These are phyloP conservation scores for Fusarium longipes DNA, from an alignment of 2,329 filamentous ascomycete species.

Conservation along the genomic window DNA sequence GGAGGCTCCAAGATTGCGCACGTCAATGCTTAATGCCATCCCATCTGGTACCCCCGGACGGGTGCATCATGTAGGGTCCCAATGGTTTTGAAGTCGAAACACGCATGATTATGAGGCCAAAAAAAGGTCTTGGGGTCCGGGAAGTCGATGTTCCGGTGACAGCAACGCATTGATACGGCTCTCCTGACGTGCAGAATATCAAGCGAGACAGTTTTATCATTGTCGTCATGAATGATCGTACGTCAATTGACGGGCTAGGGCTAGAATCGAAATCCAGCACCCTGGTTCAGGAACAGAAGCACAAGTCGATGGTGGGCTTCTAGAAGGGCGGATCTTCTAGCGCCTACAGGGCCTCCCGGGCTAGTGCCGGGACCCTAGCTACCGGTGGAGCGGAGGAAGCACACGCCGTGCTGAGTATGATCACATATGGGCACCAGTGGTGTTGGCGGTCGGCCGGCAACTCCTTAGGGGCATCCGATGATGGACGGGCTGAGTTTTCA, in stretches of 20 bases:
- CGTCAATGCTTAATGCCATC: slow-evolving; percentile 43
- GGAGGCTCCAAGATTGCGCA: slow-evolving; percentile 43
- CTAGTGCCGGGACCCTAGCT: slow-evolving; percentile 37
- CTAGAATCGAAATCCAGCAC: slow-evolving; percentile 39
- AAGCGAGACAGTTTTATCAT: slow-evolving; percentile 24
- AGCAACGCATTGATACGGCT: slow-evolving; percentile 22
- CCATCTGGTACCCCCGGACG: slow-evolving; percentile 23
- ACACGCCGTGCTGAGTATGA: slow-evolving; percentile 33
- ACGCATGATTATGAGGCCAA: slow-evolving; percentile 35
- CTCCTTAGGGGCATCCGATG: slow-evolving; percentile 32
- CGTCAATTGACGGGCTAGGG: slow-evolving; percentile 24
- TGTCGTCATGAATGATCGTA: slow-evolving; percentile 35
- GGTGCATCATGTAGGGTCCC: slow-evolving; percentile 32
- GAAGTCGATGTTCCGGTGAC: slow-evolving; percentile 28
- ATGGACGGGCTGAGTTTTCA: slow-evolving; percentile 39
- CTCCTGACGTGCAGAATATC: slow-evolving; percentile 35
- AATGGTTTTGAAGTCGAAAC: slow-evolving; percentile 36
- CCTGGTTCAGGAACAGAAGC: slow-evolving; percentile 40
- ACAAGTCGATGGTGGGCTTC: slow-evolving; percentile 42
- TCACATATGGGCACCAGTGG: slow-evolving; percentile 37
- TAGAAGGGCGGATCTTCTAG: slow-evolving; percentile 47
- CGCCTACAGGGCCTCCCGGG: slow-evolving; percentile 37
- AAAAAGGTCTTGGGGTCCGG: slow-evolving; percentile 24
- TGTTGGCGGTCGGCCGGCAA: slow-evolving; percentile 31
- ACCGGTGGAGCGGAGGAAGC: slow-evolving; percentile 36